Percentiles rank a stretch among this genome's conserved stretches.
Evolutionary conservation across 164 flowering plant species (phyloP).

Genomic region (Hamamelis virginiana): DNA sequence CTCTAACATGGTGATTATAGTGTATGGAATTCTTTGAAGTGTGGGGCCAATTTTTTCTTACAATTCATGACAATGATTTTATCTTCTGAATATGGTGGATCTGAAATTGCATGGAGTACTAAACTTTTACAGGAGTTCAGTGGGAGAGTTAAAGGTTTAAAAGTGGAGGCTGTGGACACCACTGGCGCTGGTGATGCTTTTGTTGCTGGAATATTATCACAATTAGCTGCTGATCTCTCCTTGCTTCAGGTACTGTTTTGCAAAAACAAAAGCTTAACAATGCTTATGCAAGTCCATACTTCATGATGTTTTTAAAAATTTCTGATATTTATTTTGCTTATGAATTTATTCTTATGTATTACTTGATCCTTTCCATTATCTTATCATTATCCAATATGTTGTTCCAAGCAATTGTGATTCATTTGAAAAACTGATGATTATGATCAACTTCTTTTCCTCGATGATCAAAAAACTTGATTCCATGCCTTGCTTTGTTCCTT

Average conservation of each 20-base stretch:
- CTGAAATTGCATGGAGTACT: neutral
- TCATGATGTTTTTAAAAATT: no score
- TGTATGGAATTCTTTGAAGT: neutral
- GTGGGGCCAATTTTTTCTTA: neutral
- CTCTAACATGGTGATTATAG: neutral
- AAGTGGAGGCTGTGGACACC: conserved; percentile 85
- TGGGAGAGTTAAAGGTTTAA: conserved; percentile 75
- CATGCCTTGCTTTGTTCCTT: no score
- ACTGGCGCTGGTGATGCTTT: conserved; percentile 99
- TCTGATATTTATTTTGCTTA: neutral
- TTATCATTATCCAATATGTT: neutral
- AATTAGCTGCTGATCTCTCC: conserved; percentile 68
- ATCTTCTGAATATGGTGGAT: neutral
- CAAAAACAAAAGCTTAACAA: neutral
- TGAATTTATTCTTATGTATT: no score
- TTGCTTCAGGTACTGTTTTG: conserved; percentile 64
- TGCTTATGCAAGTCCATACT: neutral
- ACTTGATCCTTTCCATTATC: no score
- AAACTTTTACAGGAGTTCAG: conserved; percentile 59
- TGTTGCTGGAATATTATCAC: conserved; percentile 85
- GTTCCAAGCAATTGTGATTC: neutral
- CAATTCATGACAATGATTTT: neutral
- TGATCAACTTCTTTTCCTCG: no score
- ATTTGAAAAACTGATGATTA: no score
- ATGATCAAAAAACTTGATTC: no score